A percentile compares a stretch with the other conserved stretches of the same genome.
Conservation (phyloP, 2,329 filamentous ascomycete species). For the Leptoxyphium fumago region DNA sequence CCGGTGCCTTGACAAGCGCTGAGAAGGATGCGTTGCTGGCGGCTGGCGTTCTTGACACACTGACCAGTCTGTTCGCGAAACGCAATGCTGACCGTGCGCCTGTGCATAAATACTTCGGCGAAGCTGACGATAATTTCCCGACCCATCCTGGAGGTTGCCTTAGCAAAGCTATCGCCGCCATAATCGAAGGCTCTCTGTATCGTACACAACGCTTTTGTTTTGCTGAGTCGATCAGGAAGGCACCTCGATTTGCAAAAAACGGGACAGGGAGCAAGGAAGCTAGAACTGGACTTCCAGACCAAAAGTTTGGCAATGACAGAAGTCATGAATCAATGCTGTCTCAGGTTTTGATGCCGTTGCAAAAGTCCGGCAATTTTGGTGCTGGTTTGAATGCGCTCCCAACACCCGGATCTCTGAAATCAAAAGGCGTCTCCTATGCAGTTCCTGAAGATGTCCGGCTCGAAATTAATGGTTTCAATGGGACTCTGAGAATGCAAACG, state of each 20-base stretch:
- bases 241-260: not conserved
- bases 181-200: conserved; percentile 66
- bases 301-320: conserved; percentile 12
- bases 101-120: not conserved
- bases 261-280: not conserved
- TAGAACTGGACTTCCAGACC: conserved; percentile 2
- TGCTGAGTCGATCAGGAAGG: conserved; percentile 31
- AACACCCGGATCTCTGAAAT: conserved; percentile 23
- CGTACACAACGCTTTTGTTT: conserved; percentile 47
- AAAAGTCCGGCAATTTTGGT: conserved; percentile 17
- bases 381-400: conserved; percentile 28
- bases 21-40: not conserved
- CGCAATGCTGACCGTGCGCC: not conserved
- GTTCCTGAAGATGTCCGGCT: not conserved
- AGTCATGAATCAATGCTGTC: conserved; percentile 12
- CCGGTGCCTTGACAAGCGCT: not conserved
- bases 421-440: not conserved
- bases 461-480: not conserved
- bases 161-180: conserved; percentile 60
- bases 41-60: not conserved
- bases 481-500: not conserved
- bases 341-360: conserved; percentile 27
- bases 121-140: not conserved
- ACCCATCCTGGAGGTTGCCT: conserved; percentile 48
- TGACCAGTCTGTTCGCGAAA: not conserved